Evolutionary conservation across 768 basidiomycete genomes (phyloP), one percentile per base, ranked within the genome.

Genomic region (Macrocybe gigantea): DNA sequence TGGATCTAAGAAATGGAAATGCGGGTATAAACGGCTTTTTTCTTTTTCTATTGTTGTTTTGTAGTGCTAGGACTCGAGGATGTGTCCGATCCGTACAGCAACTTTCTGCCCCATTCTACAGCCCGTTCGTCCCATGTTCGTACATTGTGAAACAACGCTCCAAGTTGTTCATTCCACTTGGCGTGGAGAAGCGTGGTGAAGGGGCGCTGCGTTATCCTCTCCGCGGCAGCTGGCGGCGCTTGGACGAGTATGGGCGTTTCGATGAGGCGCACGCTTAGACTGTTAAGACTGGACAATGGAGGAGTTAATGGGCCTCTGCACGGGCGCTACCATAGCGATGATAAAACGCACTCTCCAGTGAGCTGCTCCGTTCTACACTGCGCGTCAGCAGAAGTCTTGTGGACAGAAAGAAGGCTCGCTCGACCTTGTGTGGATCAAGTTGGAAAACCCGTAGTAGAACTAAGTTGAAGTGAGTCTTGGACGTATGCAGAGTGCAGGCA

Each of bases 371-470:
- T 83, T 56, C 82, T 85, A 49, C 36, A 13, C 31, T 22, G 42
- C 38, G 41, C 41, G 42, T 54, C 40, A 38, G n/a, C 12, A n/a
- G 12, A 30, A 41, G 12, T 12, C 22, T 43, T n/a, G 44, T 33
- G 13, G 22, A 43, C 41, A 33, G 31, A 22, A 15, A 29, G 39
- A 48, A 41, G 38, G 38, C 34, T 37, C 29, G 38, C 57, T 72
- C 36, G 45, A 81, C 83, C 72, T 72, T 39, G 75, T 74, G 42
- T 77, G 73, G 41, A 85, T 82, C 61, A 83, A 58, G 56, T 74
- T 79, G 2, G 83, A 85, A 59, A 85, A 82, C 15, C 82, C 83
- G 61, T 85, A 85, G 64, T 85, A 86, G 5, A 84, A 70, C 83
- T 82, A 52, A 8, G 47, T 31, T 15, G 14, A 13, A 22, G 34